phyloP scores from a whole-genome alignment of 306 rosid genomes.

The Acacia crassicarpa region DNA sequence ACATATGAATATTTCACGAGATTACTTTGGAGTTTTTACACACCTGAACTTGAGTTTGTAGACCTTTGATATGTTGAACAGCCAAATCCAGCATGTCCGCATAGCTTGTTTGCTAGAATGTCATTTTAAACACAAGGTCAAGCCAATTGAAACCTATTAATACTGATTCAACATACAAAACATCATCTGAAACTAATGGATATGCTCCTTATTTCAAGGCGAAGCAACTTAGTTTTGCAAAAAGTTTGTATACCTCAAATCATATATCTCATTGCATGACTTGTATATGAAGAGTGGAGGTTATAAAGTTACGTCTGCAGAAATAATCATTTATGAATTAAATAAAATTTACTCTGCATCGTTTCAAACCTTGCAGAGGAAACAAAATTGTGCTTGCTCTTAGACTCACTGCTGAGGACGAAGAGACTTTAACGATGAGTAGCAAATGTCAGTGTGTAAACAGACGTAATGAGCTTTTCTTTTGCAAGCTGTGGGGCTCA shows the following conservation, averaged over 20 bases:
- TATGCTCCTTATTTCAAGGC: neutral
- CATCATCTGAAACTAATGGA: neutral
- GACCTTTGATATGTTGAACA: constrained; percentile 96
- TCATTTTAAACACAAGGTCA: constrained; percentile 23
- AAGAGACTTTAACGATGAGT: neutral
- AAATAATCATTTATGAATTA: neutral
- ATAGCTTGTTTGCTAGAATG: constrained; percentile 93
- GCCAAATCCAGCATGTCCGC: constrained; percentile 98
- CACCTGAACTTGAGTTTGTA: constrained; percentile 92
- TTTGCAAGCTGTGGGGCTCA: neutral
- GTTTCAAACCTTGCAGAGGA: neutral
- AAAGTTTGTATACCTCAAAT: constrained; percentile 2
- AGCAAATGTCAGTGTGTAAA: too few species aligned
- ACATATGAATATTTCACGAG: neutral
- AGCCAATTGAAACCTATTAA: neutral
- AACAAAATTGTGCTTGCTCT: neutral
- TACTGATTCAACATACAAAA: neutral
- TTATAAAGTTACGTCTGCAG: neutral
- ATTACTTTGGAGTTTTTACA: constrained; percentile 21
- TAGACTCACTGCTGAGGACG: neutral
- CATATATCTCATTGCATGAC: constrained; percentile 3
- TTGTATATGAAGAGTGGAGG: neutral
- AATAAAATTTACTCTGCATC: neutral
- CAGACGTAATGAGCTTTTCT: too few species aligned
- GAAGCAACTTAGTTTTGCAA: constrained; percentile 12